These are phyloP conservation scores for Euphorbia corollata DNA, from an alignment of 441 rosid species.

Conservation along the genomic window DNA sequence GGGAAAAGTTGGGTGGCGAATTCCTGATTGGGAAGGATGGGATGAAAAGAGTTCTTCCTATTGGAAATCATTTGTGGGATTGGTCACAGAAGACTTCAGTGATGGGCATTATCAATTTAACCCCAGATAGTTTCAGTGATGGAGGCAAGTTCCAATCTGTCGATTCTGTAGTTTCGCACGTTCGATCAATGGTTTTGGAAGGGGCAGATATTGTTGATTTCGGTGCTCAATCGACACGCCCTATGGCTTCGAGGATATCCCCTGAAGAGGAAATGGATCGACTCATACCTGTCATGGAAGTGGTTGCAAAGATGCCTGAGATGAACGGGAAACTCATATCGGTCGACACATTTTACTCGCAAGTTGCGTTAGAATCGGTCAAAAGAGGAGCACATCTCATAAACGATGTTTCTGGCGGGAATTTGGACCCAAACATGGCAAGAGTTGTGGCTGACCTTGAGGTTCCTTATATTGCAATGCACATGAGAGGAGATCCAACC, in stretches of 20 bases:
- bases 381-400: constrained; percentile 69
- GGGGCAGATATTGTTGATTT: constrained; percentile 86
- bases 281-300: constrained; percentile 64
- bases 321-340: constrained; percentile 75
- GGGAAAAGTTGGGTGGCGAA: constrained; percentile 82
- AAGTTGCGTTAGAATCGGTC: constrained; percentile 85
- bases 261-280: constrained; percentile 67
- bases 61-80: constrained; percentile 66
- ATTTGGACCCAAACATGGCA: constrained; percentile 60
- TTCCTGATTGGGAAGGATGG: constrained; percentile 64
- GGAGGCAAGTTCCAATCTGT: constrained; percentile 66
- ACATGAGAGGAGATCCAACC: constrained; percentile 90
- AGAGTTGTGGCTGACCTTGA: constrained; percentile 55
- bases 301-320: constrained; percentile 66
- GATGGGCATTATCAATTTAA: constrained; percentile 88
- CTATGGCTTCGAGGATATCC: constrained; percentile 62
- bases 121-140: constrained; percentile 94
- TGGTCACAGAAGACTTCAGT: constrained; percentile 62
- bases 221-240: constrained; percentile 90
- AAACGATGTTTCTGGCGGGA: constrained; percentile 86
- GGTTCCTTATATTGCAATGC: constrained; percentile 78
- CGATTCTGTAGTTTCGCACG: constrained; percentile 69
- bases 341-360: constrained; percentile 75
- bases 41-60: constrained; percentile 68
- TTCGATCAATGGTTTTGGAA: constrained; percentile 54